These are phyloP conservation scores for Penicillium coffeae DNA, from an alignment of 495 filamentous ascomycete species.

Conservation along the genomic window DNA sequence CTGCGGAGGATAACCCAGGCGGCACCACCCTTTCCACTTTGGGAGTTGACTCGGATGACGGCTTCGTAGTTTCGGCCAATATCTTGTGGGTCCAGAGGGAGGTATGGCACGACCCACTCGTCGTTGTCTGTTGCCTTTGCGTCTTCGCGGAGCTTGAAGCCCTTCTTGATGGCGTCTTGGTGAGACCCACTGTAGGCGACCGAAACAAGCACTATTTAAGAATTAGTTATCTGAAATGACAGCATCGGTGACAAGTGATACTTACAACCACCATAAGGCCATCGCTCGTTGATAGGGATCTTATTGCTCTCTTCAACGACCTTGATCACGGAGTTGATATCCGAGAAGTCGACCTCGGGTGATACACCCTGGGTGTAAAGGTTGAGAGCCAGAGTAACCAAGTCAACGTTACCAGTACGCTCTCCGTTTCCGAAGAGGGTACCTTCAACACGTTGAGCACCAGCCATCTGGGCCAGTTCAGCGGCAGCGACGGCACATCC, in stretches of 20 bases:
- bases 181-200: constrained; percentile 39
- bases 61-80: constrained; percentile 96
- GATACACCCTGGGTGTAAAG: constrained; percentile 94
- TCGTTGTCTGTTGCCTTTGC: constrained; percentile 56
- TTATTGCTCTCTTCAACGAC: constrained; percentile 90
- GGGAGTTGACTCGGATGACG: constrained; percentile 95
- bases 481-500: constrained; percentile 86
- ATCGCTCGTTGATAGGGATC: constrained; percentile 85
- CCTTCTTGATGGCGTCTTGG: constrained; percentile 98
- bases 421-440: constrained; percentile 96
- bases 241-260: neutral
- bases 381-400: constrained; percentile 92
- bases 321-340: constrained; percentile 83
- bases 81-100: constrained; percentile 88
- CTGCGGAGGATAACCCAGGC: constrained; percentile 90
- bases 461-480: constrained; percentile 96
- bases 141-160: constrained; percentile 70
- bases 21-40: constrained; percentile 91
- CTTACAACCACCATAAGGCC: constrained; percentile 72
- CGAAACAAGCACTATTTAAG: constrained; percentile 45
- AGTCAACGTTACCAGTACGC: constrained; percentile 91
- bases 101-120: constrained; percentile 75
- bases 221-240: neutral
- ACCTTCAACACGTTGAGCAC: constrained; percentile 90
- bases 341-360: constrained; percentile 86